These are phyloP conservation scores for Botrytis deweyae DNA, from an alignment of 2,329 filamentous ascomycete species.

Conservation along the genomic window DNA sequence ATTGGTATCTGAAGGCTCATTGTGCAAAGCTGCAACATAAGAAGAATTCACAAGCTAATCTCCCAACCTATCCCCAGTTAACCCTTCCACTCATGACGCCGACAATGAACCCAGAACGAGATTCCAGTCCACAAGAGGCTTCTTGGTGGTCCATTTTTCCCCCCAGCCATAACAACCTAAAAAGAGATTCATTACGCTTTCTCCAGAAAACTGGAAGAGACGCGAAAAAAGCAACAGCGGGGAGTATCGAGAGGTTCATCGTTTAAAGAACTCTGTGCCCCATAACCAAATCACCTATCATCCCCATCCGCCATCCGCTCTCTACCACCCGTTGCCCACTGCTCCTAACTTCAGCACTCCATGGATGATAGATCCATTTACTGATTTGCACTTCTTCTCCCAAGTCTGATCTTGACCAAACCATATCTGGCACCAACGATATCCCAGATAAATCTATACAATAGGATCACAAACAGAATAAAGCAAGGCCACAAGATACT, in stretches of 20 bases:
- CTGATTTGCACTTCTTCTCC: neutral
- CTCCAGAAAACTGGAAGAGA: neutral
- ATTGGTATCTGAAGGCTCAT: neutral
- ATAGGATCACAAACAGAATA: neutral
- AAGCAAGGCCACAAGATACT: neutral
- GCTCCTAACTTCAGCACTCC: neutral
- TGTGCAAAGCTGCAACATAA: neutral
- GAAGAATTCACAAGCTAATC: neutral
- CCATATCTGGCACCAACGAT: neutral
- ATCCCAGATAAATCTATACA: neutral
- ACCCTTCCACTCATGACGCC: too few species aligned
- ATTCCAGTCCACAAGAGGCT: too few species aligned
- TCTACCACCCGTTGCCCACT: too few species aligned
- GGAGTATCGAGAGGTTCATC: too few species aligned
- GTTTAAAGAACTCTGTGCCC: neutral
- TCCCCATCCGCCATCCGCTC: neutral
- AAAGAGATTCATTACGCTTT: rapidly evolving
- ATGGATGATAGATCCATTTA: neutral
- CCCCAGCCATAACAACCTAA: neutral
- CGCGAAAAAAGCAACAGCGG: neutral
- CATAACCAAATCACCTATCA: neutral
- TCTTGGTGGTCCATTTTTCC: neutral
- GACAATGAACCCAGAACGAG: too few species aligned
- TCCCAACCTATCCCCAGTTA: too few species aligned
- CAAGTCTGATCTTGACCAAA: neutral